These are phyloP conservation scores for Zygosaccharomyces gambellarensis DNA, from an alignment of 805 yeast species.

Conservation along the genomic window DNA sequence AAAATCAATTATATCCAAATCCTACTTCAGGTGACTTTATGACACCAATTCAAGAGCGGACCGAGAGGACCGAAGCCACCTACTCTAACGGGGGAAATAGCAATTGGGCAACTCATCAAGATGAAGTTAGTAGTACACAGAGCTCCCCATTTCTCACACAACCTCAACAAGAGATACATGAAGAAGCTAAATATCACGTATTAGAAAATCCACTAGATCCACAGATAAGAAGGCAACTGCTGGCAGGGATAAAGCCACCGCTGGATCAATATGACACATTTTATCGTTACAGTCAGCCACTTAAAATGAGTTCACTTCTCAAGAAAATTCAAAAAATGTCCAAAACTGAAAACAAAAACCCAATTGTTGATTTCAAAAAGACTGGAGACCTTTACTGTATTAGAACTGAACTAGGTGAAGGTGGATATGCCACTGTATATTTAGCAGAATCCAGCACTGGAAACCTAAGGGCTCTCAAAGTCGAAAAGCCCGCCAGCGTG, in stretches of 20 bases:
- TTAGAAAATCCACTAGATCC: conserved; percentile 44
- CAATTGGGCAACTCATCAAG: conserved; percentile 8
- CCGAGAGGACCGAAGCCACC: conserved; percentile 12
- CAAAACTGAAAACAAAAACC: conserved; percentile 34
- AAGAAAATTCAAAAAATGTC: conserved; percentile 40
- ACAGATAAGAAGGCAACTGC: conserved; percentile 36
- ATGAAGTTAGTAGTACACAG: conserved; percentile 12
- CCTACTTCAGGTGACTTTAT: conserved; percentile 19
- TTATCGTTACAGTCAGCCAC: conserved; percentile 29
- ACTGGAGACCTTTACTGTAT: conserved; percentile 36
- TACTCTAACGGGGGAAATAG: conserved; percentile 13
- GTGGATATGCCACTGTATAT: conserved; percentile 77
- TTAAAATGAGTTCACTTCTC: conserved; percentile 36
- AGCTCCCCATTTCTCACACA: conserved; percentile 33
- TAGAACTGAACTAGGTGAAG: conserved; percentile 58
- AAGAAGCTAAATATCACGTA: background rate
- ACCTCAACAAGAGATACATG: conserved; percentile 14
- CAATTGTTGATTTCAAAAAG: conserved; percentile 33
- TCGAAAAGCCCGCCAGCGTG: conserved; percentile 59
- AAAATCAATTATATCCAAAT: background rate
- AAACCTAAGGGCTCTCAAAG: conserved; percentile 59
- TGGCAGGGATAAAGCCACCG: conserved; percentile 39
- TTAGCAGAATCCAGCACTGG: conserved; percentile 60
- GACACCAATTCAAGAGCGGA: conserved; percentile 31
- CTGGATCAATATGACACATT: conserved; percentile 32